A percentile compares a stretch with the other conserved stretches of the same genome.
phyloP scores from a whole-genome alignment of 805 yeast species.

The Pichia phayaonensis region DNA sequence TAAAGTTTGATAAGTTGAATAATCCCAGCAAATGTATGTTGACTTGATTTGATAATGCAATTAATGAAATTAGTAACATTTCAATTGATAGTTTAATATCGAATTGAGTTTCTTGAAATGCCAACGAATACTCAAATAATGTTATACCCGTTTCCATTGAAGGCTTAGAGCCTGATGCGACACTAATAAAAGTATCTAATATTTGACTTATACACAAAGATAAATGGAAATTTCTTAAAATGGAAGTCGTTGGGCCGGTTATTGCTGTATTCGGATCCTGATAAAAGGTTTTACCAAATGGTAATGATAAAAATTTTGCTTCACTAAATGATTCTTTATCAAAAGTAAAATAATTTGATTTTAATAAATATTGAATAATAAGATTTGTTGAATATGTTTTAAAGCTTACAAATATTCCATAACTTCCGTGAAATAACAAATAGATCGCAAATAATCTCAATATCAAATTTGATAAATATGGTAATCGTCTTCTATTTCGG shows the following conservation, averaged over 20 bases:
- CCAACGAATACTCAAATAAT: conserved; percentile 66
- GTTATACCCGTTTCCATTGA: conserved; percentile 62
- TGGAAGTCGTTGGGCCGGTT: conserved; percentile 38
- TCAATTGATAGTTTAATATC: conserved; percentile 45
- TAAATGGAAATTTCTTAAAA: conserved; percentile 52
- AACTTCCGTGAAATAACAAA: conserved; percentile 27
- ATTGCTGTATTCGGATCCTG: conserved; percentile 11
- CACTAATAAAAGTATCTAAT: conserved; percentile 57
- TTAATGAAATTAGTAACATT: conserved; percentile 42
- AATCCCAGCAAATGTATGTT: conserved; percentile 58
- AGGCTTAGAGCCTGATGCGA: conserved; percentile 48
- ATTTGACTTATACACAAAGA: conserved; percentile 55
- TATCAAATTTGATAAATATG: conserved; percentile 22
- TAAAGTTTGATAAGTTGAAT: conserved; percentile 41
- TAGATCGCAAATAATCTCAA: conserved; percentile 34
- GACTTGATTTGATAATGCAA: conserved; percentile 52
- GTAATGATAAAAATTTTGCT: conserved; percentile 21
- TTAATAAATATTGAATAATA: conserved; percentile 6
- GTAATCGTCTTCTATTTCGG: conserved; percentile 33
- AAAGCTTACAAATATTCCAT: conserved; percentile 27
- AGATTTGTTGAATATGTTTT: conserved; percentile 10
- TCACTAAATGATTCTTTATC: conserved; percentile 16
- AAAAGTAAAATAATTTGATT: conserved; percentile 19
- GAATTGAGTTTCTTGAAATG: conserved; percentile 64
- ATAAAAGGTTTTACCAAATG: conserved; percentile 13